These are phyloP conservation scores for Yarrowia porcina DNA, from an alignment of 805 yeast species.

Conservation along the genomic window DNA sequence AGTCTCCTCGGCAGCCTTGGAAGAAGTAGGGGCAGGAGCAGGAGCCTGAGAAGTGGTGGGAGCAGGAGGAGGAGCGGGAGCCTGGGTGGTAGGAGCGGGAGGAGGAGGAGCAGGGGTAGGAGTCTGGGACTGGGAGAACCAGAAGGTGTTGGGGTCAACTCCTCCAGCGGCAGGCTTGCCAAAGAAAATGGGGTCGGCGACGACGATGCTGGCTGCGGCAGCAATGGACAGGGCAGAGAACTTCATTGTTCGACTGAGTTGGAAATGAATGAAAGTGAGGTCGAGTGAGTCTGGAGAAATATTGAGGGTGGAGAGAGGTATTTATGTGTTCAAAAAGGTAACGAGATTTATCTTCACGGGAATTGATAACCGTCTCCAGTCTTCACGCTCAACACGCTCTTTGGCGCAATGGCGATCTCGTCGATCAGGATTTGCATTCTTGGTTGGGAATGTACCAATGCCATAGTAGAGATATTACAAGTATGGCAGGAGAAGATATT, in stretches of 20 bases:
- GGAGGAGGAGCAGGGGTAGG: conserved; percentile 24
- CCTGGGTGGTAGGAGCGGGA: conserved; percentile 8
- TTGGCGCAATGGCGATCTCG: conserved; percentile 22
- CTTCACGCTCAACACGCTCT: not conserved
- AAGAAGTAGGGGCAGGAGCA: not conserved
- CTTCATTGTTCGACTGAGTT: conserved; percentile 22
- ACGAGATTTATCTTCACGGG: too few relatives aligned
- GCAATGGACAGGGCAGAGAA: conserved; percentile 16
- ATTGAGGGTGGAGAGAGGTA: not conserved
- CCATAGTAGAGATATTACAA: too few relatives aligned
- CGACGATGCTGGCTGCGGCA: conserved; percentile 23
- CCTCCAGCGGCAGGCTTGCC: conserved; percentile 17
- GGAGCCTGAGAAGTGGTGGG: not conserved
- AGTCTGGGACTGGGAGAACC: conserved; percentile 22
- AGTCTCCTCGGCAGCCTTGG: not conserved
- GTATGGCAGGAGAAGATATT: too few relatives aligned
- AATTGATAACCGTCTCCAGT: too few relatives aligned
- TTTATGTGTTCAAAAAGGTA: too few relatives aligned
- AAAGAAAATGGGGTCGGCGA: conserved; percentile 18
- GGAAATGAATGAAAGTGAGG: conserved; percentile 11
- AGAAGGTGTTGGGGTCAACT: conserved; percentile 23
- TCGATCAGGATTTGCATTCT: conserved; percentile 14
- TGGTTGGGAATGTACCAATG: not conserved
- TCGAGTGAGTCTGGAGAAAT: not conserved
- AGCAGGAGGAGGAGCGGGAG: conserved; percentile 4